These are phyloP conservation scores for Hortiboletus rubellus DNA, from an alignment of 1,284 basidiomycete species.

Conservation along the genomic window DNA sequence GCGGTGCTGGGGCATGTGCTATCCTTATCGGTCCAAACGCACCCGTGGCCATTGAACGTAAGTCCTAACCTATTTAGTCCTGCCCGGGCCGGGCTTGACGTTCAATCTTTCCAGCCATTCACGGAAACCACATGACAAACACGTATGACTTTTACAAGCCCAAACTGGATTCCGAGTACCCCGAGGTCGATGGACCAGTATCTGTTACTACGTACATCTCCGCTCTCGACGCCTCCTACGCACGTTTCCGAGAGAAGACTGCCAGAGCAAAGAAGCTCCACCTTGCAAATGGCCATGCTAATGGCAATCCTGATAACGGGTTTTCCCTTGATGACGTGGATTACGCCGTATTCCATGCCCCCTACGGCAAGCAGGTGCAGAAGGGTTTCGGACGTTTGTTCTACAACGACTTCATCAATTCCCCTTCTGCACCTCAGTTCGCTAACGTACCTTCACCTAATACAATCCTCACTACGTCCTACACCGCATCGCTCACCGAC, in stretches of 20 bases:
- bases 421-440: slow-evolving; percentile 75
- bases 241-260: slow-evolving; percentile 83
- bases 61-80: slow-evolving; percentile 39
- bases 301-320: slow-evolving; percentile 32
- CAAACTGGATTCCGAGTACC: slow-evolving; percentile 90
- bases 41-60: slow-evolving; percentile 93
- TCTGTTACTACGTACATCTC: slow-evolving; percentile 95
- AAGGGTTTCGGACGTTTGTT: slow-evolving; percentile 94
- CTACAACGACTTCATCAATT: slow-evolving; percentile 90
- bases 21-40: slow-evolving; percentile 97
- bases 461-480: slow-evolving; percentile 63
- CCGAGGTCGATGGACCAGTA: slow-evolving; percentile 95
- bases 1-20: slow-evolving; percentile 95
- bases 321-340: slow-evolving; percentile 84
- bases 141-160: slow-evolving; percentile 99
- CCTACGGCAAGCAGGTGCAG: slow-evolving; percentile 98
- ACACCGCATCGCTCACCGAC: slow-evolving; percentile 80
- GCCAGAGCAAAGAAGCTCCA: slow-evolving; percentile 62
- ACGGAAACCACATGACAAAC: slow-evolving; percentile 98
- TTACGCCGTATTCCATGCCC: slow-evolving; percentile 91
- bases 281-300: slow-evolving; percentile 38
- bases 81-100: slow-evolving; percentile 15
- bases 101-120: slow-evolving; percentile 68
- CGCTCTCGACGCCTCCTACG: slow-evolving; percentile 91
- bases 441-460: slow-evolving; percentile 73